Evolutionary conservation across 176 grass and related monocot genomes (phyloP).

Genomic region (Avena eriantha): DNA sequence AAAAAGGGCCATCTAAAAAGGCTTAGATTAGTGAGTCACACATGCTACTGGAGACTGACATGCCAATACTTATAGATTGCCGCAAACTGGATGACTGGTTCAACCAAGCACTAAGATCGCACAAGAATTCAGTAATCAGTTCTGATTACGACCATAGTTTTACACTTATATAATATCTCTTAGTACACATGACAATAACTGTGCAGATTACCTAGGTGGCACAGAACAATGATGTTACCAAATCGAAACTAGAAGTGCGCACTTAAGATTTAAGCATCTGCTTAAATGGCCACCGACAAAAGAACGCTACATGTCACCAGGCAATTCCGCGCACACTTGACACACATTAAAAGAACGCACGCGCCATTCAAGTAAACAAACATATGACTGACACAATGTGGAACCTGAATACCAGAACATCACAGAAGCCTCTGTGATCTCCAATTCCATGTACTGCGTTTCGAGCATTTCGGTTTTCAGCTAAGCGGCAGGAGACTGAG

Average conservation of each 20-base stretch:
- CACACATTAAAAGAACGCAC: not conserved
- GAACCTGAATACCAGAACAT: not conserved
- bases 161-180: constrained; percentile 9
- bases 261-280: not conserved
- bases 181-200: not conserved
- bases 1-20: not conserved
- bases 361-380: not conserved
- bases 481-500: constrained; percentile 33
- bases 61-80: not conserved
- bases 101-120: not conserved
- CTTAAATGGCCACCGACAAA: constrained; percentile 1
- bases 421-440: constrained; percentile 19
- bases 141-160: not conserved
- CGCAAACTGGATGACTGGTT: not conserved
- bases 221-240: not conserved
- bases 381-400: not conserved
- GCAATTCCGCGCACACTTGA: not conserved
- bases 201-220: constrained; percentile 3
- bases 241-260: not conserved
- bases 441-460: not conserved
- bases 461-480: not conserved
- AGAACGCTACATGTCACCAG: not conserved
- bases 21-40: not conserved
- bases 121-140: not conserved
- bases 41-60: not conserved